These are phyloP conservation scores for Kurtzmaniella quercitrusa DNA, from an alignment of 1,139 yeast genomes.

Conservation along the genomic window DNA sequence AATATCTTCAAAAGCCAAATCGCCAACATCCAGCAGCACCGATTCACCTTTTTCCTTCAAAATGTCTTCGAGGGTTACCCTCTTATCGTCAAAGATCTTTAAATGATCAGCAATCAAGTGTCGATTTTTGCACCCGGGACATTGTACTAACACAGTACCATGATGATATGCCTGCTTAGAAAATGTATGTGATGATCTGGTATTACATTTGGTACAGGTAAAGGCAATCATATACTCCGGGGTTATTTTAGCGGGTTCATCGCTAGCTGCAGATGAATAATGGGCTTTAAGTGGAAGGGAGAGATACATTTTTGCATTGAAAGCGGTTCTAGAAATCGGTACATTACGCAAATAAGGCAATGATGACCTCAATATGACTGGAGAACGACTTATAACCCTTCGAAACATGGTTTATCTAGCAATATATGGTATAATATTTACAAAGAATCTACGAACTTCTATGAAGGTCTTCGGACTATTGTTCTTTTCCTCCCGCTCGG, in stretches of 20 bases:
- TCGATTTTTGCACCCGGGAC: conserved; percentile 86
- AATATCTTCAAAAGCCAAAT: conserved; percentile 66
- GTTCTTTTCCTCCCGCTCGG: too few species aligned
- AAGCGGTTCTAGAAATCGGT: neutral
- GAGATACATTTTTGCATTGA: neutral
- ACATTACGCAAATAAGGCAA: neutral
- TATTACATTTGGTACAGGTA: conserved; percentile 85
- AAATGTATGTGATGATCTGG: conserved; percentile 80
- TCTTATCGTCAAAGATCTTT: conserved; percentile 72
- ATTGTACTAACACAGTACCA: conserved; percentile 86
- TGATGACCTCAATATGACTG: neutral
- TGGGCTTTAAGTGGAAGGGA: neutral
- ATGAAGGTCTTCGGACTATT: too few species aligned
- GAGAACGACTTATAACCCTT: neutral
- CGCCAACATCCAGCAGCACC: conserved; percentile 57
- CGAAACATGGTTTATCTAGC: neutral
- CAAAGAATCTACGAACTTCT: too few species aligned
- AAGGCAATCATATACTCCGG: conserved; percentile 86
- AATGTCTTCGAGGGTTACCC: conserved; percentile 77
- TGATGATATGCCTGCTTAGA: conserved; percentile 86
- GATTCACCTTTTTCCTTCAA: conserved; percentile 71
- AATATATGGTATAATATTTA: too few species aligned
- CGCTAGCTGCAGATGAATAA: neutral
- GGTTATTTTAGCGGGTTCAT: neutral
- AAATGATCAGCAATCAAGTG: conserved; percentile 93